Evolutionary conservation across 768 basidiomycete genomes (phyloP).

Genomic region (Boletellus emodensis): DNA sequence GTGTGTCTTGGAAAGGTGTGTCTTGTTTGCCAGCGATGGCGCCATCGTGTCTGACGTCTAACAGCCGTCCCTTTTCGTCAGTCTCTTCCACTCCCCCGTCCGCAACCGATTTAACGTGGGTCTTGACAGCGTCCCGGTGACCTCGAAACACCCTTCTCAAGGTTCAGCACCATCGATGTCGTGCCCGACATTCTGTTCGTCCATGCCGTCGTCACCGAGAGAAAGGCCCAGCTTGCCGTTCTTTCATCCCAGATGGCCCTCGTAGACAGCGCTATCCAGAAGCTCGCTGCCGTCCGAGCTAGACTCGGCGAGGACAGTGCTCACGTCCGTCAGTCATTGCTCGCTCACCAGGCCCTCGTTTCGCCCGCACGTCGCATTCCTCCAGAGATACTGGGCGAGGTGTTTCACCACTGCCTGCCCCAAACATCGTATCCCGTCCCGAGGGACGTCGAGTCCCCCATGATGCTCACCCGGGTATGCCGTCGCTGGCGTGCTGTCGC

Average conservation of each 20-base stretch:
- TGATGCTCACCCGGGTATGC: constrained; percentile 28
- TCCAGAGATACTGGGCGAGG: constrained; percentile 29
- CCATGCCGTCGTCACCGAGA: constrained; percentile 17
- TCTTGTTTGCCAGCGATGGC: constrained; percentile 21
- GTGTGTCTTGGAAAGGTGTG: constrained; percentile 21
- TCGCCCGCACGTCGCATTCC: constrained; percentile 21
- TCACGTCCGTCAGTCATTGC: constrained; percentile 19
- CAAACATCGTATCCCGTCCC: constrained; percentile 24
- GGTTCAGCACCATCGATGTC: constrained; percentile 5
- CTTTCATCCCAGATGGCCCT: constrained; percentile 18
- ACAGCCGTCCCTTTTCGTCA: constrained; percentile 19
- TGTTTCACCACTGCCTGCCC: constrained; percentile 29
- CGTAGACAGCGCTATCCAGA: constrained; percentile 16
- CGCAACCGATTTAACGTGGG: neutral
- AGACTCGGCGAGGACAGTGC: constrained; percentile 17
- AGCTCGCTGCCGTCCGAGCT: constrained; percentile 14
- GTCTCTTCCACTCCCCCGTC: neutral
- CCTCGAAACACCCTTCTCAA: constrained; percentile 20
- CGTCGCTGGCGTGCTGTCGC: constrained; percentile 30
- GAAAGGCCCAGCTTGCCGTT: constrained; percentile 18
- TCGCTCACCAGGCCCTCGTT: constrained; percentile 21
- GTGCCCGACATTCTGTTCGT: constrained; percentile 15
- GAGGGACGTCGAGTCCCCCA: constrained; percentile 15
- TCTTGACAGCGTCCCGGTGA: constrained; percentile 5
- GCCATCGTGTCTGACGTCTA: constrained; percentile 33